Evolutionary conservation across 257 asterid genomes (phyloP).

Genomic region (Salvia splendens): DNA sequence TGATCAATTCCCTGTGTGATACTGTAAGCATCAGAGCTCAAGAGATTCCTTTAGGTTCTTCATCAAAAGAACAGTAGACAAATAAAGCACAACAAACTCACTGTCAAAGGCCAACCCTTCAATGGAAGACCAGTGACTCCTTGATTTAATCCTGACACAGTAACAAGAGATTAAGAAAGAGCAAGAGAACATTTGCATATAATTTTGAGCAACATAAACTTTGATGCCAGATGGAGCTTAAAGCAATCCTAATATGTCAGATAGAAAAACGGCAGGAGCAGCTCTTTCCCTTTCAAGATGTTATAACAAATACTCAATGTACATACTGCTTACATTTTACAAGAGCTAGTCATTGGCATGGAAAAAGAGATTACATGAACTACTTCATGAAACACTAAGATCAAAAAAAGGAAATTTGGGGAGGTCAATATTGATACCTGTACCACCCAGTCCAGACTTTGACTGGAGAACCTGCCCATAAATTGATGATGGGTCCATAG

Average conservation of each 20-base stretch:
- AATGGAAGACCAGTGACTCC: constrained; percentile 91
- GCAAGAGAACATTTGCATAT: neutral
- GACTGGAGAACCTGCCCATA: constrained; percentile 96
- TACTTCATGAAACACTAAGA: neutral
- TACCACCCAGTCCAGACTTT: constrained; percentile 89
- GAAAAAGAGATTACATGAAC: neutral
- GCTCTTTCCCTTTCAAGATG: neutral
- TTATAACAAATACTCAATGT: neutral
- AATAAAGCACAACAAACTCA: constrained; percentile 50
- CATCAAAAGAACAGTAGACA: constrained; percentile 21
- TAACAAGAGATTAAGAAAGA: constrained; percentile 24
- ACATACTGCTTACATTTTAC: neutral
- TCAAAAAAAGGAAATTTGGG: neutral
- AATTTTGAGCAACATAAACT: constrained; percentile 13
- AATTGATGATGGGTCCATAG: constrained; percentile 89
- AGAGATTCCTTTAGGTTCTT: constrained; percentile 15
- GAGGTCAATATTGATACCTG: constrained; percentile 53
- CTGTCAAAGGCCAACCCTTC: constrained; percentile 99
- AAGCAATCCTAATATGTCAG: constrained; percentile 9
- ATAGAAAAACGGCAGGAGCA: neutral
- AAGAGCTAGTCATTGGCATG: constrained; percentile 13
- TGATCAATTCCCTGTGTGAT: constrained; percentile 86
- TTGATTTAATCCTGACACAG: constrained; percentile 72
- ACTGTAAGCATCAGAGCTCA: constrained; percentile 32
- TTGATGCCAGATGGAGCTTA: neutral